A percentile compares a stretch with the other conserved stretches of the same genome.
Conservation (phyloP, 306 rosid species). For the Astragalus glycyphyllos region DNA sequence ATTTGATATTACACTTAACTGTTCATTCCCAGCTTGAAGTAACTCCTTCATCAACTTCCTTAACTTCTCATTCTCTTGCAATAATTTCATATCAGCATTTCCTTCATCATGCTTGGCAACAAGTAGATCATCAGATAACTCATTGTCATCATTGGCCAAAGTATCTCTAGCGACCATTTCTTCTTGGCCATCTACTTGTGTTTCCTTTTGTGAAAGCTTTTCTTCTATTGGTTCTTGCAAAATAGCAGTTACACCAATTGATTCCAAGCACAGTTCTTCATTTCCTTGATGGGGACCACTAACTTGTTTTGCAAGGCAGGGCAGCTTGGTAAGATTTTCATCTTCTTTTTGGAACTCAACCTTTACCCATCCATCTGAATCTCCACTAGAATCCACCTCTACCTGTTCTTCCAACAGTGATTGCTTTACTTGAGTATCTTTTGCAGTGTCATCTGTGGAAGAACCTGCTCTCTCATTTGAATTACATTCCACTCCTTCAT, state of each 20-base stretch:
- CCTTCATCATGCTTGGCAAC: background rate
- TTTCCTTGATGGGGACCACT: background rate
- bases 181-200: background rate
- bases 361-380: conserved; percentile 36
- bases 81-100: conserved; percentile 35
- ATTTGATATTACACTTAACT: conserved; percentile 59
- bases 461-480: background rate
- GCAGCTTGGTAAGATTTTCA: background rate
- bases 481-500: background rate
- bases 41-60: conserved; percentile 65
- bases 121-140: background rate
- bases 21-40: conserved; percentile 69
- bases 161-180: background rate
- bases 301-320: background rate
- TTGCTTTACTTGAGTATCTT: conserved; percentile 25
- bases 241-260: background rate
- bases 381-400: conserved; percentile 34
- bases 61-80: conserved; percentile 64
- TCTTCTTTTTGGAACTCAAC: conserved; percentile 24
- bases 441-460: background rate
- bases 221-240: background rate
- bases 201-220: background rate
- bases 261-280: conserved; percentile 16
- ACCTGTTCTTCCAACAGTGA: conserved; percentile 31
- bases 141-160: background rate